phyloP scores from a whole-genome alignment of 2,329 filamentous ascomycete genomes.

The Colletotrichum gloeosporioides region DNA sequence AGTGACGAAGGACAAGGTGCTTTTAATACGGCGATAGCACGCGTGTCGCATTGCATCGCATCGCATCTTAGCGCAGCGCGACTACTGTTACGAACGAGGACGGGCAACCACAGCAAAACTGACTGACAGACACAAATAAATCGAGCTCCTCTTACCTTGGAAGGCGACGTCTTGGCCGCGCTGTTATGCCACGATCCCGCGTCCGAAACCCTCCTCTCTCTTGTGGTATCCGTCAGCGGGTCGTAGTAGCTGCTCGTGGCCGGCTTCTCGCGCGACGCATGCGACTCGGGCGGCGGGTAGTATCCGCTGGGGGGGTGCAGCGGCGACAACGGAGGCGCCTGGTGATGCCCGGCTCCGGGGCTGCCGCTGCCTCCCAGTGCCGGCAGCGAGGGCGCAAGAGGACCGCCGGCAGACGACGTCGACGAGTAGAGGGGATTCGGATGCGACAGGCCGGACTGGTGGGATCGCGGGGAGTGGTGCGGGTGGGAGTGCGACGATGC shows the following conservation, averaged over 20 bases:
- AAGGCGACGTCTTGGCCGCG: constrained; percentile 46
- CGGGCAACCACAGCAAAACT: background rate
- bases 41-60: background rate
- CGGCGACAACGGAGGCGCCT: constrained; percentile 41
- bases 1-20: background rate
- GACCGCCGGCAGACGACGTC: constrained; percentile 23
- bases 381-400: constrained; percentile 23
- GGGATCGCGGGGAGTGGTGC: constrained; percentile 30
- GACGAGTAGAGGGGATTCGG: constrained; percentile 42
- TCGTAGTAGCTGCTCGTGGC: constrained; percentile 57
- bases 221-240: constrained; percentile 55
- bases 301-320: constrained; percentile 49
- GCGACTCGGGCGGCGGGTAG: constrained; percentile 37
- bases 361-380: constrained; percentile 24
- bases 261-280: constrained; percentile 43
- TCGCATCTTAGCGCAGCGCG: background rate
- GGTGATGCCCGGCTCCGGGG: constrained; percentile 22
- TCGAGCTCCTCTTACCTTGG: constrained; percentile 48
- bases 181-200: constrained; percentile 47
- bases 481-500: constrained; percentile 27
- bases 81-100: background rate
- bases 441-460: constrained; percentile 23
- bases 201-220: constrained; percentile 52
- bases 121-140: constrained; percentile 11
- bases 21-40: background rate